Evolutionary conservation across 305 asterid genomes (phyloP), one percentile per base, ranked within the genome.

Genomic region (Fraxinus ornus): DNA sequence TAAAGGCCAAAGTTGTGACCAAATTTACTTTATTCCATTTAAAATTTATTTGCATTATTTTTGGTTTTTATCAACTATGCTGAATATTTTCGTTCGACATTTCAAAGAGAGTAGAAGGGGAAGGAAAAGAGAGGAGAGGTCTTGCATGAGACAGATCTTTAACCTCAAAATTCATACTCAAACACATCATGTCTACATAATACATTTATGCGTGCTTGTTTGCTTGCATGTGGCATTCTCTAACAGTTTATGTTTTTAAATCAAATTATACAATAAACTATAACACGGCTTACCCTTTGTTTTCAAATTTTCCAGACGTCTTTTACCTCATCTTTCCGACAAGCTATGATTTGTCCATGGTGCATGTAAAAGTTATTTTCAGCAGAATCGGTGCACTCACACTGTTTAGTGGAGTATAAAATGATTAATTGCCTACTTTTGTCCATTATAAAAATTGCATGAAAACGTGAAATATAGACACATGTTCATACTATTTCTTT

Each of bases 1-100:
- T 74, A 13, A 3, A 41, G 26, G 17, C 36, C 35, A 77, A 5
- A 28, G 17, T 49, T 77, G 32, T 36, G 81, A 52, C 33, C 57
- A 35, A 64, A 52, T 72, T 78, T 75, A 70, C 47, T 78, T 70
- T 44, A 66, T 75, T 77, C 37, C 15, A 26, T 80, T 41, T 62
- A n/a, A 64, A 82, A 64, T 74, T 26, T 60, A 35, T 19, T 78
- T 75, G 33, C 17, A 36, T 28, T 28, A 33, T 77, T 24, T 28
- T 78, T 72, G 15, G 76, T 44, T 72, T n/a, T 78, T 57, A 28
- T 80, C 82, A 39, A 68, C 79, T 19, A 36, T 26, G 6, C 41
- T 9, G 32, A 12, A 28, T 68, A 68, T 66, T 68, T 24, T 68
- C 75, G 15, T 28, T 28, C 8, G 1, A 68, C 75, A 68, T 68